Evolutionary conservation across 1,139 yeast species (phyloP), one percentile per base, ranked within the genome.

Genomic region (Magnusiomyces suaveolens): DNA sequence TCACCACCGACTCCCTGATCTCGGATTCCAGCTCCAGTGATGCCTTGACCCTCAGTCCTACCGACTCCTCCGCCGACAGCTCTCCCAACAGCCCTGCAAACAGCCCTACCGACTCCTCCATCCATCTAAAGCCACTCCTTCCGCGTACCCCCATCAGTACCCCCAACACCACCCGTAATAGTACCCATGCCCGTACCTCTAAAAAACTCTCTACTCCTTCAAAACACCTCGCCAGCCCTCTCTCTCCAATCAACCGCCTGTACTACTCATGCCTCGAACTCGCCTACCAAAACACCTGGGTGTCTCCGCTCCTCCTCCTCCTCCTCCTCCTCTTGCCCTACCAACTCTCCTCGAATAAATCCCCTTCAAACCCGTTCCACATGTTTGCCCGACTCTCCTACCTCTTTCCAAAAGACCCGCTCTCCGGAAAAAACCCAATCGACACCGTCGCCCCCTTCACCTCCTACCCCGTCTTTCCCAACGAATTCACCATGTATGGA

Each of bases 271-370:
- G 78, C 60, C 75, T 77, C 46, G 92, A 87, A 62, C 71, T 85
- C 61, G 69, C 79, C 55, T 81, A 79, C 65, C 76, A 88, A 59
- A 85, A 87, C 65, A 80, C 95, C 12, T 90, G 97, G 97, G 67
- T 87, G 46, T 72, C 79, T 20, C 95, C 96, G 0, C 68, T 83
- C 52, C 44, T 84, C 49, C 23, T 67, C 20, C 54, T 69, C 54
- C 36, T 59, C 23, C 52, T 80, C 10, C 64, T 83, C 58, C 46
- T 68, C 0, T 53, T 67, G 1, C 70, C 77, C 14, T 62, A 51
- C 53, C 54, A 55, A 44, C 52, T 61, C 33, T 56, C 57, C 21
- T 76, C 59, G 2, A 77, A 80, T 58, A 75, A 72, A 56, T 75
- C 87, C 0, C 69, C 73, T 44, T 65, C 79, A 26, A 88, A 87